phyloP scores from a whole-genome alignment of 305 asterid species.

The Andrographis paniculata region DNA sequence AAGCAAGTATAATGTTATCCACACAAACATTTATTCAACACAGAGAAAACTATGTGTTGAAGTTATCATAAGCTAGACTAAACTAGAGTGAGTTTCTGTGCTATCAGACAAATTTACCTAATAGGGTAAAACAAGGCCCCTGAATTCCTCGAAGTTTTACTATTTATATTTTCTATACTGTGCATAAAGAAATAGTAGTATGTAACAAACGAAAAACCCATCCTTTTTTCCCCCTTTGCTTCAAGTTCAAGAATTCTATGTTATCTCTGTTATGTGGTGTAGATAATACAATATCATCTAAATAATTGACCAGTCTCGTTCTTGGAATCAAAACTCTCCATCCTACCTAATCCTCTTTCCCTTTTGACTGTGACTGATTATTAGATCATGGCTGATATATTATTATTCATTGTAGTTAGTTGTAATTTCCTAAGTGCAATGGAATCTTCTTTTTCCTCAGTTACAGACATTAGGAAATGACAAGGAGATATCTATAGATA shows the following conservation, averaged over 20 bases:
- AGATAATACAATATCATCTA: constrained; percentile 20
- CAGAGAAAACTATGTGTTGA: constrained; percentile 27
- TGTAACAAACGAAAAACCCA: no score
- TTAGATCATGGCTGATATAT: not conserved
- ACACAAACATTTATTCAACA: constrained; percentile 21
- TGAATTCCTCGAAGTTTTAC: not conserved
- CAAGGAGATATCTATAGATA: constrained; percentile 25
- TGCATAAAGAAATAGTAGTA: no score
- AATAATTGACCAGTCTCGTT: constrained; percentile 28
- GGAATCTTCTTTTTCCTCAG: constrained; percentile 29
- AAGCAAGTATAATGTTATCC: constrained; percentile 45
- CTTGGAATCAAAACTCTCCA: constrained; percentile 15
- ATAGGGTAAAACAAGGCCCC: not conserved
- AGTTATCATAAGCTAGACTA: not conserved
- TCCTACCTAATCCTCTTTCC: constrained; percentile 15
- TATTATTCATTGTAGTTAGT: not conserved
- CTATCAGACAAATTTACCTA: not conserved
- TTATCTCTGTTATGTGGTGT: constrained; percentile 20
- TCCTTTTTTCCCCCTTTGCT: constrained; percentile 27
- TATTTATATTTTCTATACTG: constrained; percentile 5
- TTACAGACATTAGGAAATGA: constrained; percentile 29
- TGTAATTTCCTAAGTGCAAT: constrained; percentile 24
- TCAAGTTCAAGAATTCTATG: constrained; percentile 37
- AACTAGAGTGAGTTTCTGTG: not conserved
- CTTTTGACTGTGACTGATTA: constrained; percentile 10